Conservation (phyloP, 179 eudicot species). For the Dionaea muscipula region DNA sequence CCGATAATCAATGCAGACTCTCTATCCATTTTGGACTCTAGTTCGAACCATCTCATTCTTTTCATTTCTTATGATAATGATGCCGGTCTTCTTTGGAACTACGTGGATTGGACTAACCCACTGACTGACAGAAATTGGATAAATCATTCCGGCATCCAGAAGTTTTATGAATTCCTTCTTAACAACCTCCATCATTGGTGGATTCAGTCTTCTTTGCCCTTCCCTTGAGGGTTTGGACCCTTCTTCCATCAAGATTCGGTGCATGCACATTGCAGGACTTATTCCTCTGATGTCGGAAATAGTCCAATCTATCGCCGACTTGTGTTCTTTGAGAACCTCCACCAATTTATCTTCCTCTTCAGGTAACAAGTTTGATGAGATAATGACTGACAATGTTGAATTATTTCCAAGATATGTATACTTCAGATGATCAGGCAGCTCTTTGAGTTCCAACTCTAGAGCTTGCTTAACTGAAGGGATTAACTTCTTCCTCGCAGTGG, state of each 20-base stretch:
- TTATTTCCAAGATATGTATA: too few relatives aligned
- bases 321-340: too few relatives aligned
- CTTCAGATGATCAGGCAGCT: too few relatives aligned
- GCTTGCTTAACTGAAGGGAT: too few relatives aligned
- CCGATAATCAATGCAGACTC: neutral
- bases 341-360: too few relatives aligned
- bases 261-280: conserved; percentile 1
- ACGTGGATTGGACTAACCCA: neutral
- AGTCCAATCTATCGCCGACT: neutral
- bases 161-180: neutral
- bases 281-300: neutral
- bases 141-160: neutral
- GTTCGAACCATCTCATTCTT: neutral
- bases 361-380: too few relatives aligned
- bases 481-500: too few relatives aligned
- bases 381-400: too few relatives aligned
- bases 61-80: neutral
- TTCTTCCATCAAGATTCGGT: neutral
- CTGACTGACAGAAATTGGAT: neutral
- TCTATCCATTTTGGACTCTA: neutral
- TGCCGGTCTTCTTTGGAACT: neutral
- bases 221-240: neutral
- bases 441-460: too few relatives aligned
- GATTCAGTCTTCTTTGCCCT: neutral
- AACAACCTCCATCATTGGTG: neutral